Evolutionary conservation across 306 rosid genomes (phyloP), one percentile per base, ranked within the genome.

Genomic region (Quercus aquifolioides): DNA sequence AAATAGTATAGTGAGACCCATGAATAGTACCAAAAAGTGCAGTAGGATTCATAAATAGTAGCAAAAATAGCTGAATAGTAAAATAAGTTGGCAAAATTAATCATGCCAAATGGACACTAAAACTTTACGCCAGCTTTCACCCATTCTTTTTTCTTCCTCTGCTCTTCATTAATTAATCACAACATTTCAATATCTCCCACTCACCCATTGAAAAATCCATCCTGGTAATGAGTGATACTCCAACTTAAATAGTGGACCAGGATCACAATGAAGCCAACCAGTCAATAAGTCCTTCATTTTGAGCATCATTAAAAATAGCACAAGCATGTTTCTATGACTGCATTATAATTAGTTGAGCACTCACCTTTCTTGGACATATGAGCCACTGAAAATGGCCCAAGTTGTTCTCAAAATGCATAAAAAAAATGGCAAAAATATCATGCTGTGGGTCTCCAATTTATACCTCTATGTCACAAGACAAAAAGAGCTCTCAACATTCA

Each of bases 311-410:
- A n/a, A 76, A 76, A 49, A 49, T 49, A 49, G 54, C 54, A 49
- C 54, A 49, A 13, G 54, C 54, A 12, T 49, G 54, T 49, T 3
- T 49, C 17, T 12, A 3, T 49, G 54, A 76, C 59, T 55, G 57
- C 77, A 76, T 82, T 63, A 81, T 35, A 68, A 83, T 51, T 59
- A 49, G 75, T 81, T 90, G 54, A 49, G 3, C 54, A 49, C 54
- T 49, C 54, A 95, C 99, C 99, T 91, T 90, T 75, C 99, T 89
- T 13, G 98, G 99, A 89, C 99, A 96, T 13, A 98, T 93, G 75
- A 93, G 85, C 99, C 98, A 96, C 65, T 76, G 87, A 79, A 88
- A 91, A 55, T 56, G 94, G 73, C 97, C 98, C 98, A 96, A 85
- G 92, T 89, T 54, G 68, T 88, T 84, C 25, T 94, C 99, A 82